Evolutionary conservation across 2,329 filamentous ascomycete genomes (phyloP).

Genomic region (Pseudocercospora crystallina): DNA sequence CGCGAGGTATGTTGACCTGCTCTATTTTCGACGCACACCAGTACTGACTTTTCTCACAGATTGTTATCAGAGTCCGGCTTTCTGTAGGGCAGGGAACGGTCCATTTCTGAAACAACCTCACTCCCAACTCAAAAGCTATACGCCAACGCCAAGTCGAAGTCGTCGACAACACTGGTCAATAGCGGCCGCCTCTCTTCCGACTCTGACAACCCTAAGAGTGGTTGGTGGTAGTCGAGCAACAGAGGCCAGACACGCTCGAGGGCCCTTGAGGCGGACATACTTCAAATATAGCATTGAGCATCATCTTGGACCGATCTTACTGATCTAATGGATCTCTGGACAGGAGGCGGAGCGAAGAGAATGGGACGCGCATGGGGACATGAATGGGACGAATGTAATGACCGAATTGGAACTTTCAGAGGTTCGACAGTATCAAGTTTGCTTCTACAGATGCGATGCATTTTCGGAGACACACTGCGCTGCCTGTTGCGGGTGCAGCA

Average conservation of each 20-base stretch:
- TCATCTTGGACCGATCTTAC: not conserved
- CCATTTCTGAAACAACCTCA: slow-evolving; percentile 17
- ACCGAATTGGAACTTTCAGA: not conserved
- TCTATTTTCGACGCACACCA: not conserved
- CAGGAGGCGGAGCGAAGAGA: not conserved
- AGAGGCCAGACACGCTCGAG: not conserved
- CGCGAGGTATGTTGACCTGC: slow-evolving; percentile 68
- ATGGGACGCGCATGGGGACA: slow-evolving; percentile 1
- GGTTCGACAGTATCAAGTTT: no score
- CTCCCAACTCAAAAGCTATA: slow-evolving; percentile 12
- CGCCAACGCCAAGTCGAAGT: slow-evolving; percentile 9
- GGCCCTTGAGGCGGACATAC: no score
- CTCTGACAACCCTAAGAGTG: slow-evolving; percentile 8
- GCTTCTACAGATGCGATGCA: not conserved
- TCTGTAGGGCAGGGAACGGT: slow-evolving; percentile 39
- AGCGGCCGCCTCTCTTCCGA: no score
- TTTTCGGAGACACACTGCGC: slow-evolving; percentile 1
- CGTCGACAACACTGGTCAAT: not conserved
- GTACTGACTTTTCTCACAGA: slow-evolving; percentile 36
- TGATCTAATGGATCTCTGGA: not conserved
- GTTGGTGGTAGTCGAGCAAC: slow-evolving; percentile 8
- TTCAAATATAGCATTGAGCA: not conserved
- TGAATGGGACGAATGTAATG: slow-evolving; percentile 16
- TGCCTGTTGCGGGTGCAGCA: not conserved
- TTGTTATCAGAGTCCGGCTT: slow-evolving; percentile 57